Evolutionary conservation across 2,329 filamentous ascomycete species (phyloP), one percentile per base, ranked within the genome.

Genomic region (Neocatenulostroma microsporum): DNA sequence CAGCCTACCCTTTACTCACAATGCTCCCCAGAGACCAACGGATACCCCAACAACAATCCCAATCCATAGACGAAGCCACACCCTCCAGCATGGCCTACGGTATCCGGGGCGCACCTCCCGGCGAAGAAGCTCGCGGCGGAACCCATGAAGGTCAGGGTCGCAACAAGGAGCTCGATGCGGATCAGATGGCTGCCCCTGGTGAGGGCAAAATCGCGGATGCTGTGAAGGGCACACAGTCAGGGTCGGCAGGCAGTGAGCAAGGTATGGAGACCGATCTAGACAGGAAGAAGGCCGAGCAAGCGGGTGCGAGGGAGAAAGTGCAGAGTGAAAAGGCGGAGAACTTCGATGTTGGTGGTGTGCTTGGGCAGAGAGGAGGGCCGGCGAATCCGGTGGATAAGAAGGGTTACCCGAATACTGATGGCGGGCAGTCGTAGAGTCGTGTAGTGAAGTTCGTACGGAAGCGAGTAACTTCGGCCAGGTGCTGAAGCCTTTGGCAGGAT

Each of bases 201-300:
- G 68, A 72, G 45, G 66, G 66, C 10, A 53, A 57, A 24, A 59
- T 71, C 4, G 56, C 56, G 2, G 56, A 57, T 28, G 66, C 66
- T 0, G 67, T 70, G 7, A 54, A 58, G 49, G 55, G 60, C 3
- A 66, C 63, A 11, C 54, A 56, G 13, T 48, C 49, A 17, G 57
- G 56, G 3, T 44, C 40, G 5, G 59, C 57, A 0, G 42, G 42
- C 5, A 28, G 21, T 13, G 50, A 49, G 21, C 49, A 66, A 53
- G 66, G 64, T 28, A 40, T 70, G 35, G 66, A 62, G 41, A 56
- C 45, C 5, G 66, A 69, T 56, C 46, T 70, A 47, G 67, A 70
- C 9, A 55, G 64, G 54, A 71, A 71, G 56, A 71, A 70, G 54
- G 63, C 57, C 3, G 68, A 70, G 56, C 68, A 71, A 48, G 57